Percentiles rank a stretch among this genome's conserved stretches.
phyloP scores from a whole-genome alignment of 2,329 filamentous ascomycete species.

The Ophiostoma populinum region DNA sequence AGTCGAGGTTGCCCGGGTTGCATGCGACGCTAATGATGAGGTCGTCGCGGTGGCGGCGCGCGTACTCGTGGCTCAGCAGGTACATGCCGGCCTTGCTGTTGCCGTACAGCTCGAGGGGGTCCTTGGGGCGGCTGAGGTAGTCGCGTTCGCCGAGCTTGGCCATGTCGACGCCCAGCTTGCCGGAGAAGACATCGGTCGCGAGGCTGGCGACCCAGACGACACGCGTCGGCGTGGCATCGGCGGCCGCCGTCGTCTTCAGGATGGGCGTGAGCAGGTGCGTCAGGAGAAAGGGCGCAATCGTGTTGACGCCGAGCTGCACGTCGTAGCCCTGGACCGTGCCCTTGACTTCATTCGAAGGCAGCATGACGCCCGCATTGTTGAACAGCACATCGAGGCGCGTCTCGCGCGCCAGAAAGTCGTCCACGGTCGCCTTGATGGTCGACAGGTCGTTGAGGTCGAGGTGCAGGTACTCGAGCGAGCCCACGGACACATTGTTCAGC shows the following conservation, averaged over 20 bases:
- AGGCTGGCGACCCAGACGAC: conserved; percentile 15
- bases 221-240: conserved; percentile 7
- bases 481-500: conserved; percentile 10
- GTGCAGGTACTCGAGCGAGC: conserved; percentile 18
- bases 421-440: conserved; percentile 13
- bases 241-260: conserved; percentile 10
- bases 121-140: conserved; percentile 6
- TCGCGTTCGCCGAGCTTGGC: conserved; percentile 10
- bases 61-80: conserved; percentile 13
- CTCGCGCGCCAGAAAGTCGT: conserved; percentile 13
- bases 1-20: conserved; percentile 16
- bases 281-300: conserved; percentile 11
- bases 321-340: conserved; percentile 29
- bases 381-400: conserved; percentile 20
- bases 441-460: conserved; percentile 17
- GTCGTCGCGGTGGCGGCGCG: conserved; percentile 11
- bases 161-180: conserved; percentile 9
- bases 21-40: conserved; percentile 14
- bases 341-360: conserved; percentile 10
- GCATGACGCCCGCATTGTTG: conserved; percentile 25
- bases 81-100: conserved; percentile 14
- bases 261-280: conserved; percentile 14
- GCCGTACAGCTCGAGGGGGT: conserved; percentile 10
- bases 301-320: conserved; percentile 12
- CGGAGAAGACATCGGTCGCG: conserved; percentile 5